A percentile compares a stretch with the other conserved stretches of the same genome.
These are phyloP conservation scores for Phytophthora fragariaefolia DNA, from an alignment of 352 stramenopile species.

Conservation along the genomic window DNA sequence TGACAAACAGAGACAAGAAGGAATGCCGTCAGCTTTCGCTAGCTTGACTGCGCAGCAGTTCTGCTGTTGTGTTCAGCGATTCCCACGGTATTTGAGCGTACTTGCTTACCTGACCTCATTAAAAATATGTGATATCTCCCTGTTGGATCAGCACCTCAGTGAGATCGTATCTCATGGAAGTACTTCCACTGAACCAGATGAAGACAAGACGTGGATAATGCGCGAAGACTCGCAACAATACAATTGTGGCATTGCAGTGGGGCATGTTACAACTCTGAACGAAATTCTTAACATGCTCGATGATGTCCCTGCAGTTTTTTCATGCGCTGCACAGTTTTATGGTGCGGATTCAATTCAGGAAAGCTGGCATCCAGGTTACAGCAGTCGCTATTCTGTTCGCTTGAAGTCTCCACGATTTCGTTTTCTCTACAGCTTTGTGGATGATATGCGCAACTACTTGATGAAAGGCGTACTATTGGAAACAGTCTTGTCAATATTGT, in stretches of 20 bases:
- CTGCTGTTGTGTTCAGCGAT: slow-evolving; percentile 72
- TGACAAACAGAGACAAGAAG: slow-evolving; percentile 40
- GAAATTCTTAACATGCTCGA: slow-evolving; percentile 67
- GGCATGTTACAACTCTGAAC: slow-evolving; percentile 64
- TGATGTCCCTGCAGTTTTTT: slow-evolving; percentile 72
- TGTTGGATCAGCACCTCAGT: slow-evolving; percentile 63
- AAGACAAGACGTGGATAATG: slow-evolving; percentile 26
- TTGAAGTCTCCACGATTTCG: slow-evolving; percentile 82
- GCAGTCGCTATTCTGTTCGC: slow-evolving; percentile 73
- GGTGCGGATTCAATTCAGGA: slow-evolving; percentile 81
- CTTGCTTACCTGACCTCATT: slow-evolving; percentile 79
- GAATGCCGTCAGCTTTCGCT: slow-evolving; percentile 56
- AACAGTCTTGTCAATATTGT: slow-evolving; percentile 67
- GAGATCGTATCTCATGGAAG: slow-evolving; percentile 69
- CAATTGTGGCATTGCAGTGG: slow-evolving; percentile 31
- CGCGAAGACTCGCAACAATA: slow-evolving; percentile 13
- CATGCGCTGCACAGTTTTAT: slow-evolving; percentile 78
- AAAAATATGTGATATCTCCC: slow-evolving; percentile 72
- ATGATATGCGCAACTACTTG: slow-evolving; percentile 80
- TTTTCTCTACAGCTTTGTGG: slow-evolving; percentile 84
- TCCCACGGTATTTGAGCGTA: slow-evolving; percentile 70
- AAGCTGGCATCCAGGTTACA: slow-evolving; percentile 83
- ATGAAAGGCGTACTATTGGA: slow-evolving; percentile 69
- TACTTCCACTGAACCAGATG: slow-evolving; percentile 28
- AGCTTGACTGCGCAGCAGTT: slow-evolving; percentile 76